A percentile compares a stretch with the other conserved stretches of the same genome.
Conservation (phyloP, 2,329 filamentous ascomycete species). For the Sphaerostilbella broomeana region DNA sequence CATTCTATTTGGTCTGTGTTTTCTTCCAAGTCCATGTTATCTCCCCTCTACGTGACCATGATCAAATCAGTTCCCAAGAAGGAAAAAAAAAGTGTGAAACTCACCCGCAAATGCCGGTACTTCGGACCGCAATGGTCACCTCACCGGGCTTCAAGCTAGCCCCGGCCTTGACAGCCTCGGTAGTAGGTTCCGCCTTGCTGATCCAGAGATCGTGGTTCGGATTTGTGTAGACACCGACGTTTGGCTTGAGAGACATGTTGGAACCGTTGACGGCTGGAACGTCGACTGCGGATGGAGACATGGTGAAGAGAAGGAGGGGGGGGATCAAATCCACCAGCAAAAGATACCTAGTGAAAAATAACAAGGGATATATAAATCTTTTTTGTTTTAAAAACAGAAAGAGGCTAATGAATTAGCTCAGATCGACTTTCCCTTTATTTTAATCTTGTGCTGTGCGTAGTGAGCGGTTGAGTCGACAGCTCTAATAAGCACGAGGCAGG, state of each 20-base stretch:
- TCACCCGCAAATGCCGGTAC: constrained; percentile 92
- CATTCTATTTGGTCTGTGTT: background rate
- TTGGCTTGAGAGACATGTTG: constrained; percentile 52
- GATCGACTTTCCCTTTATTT: too few relatives aligned
- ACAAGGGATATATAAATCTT: too few relatives aligned
- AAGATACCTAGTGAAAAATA: too few relatives aligned
- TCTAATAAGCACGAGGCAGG: too few relatives aligned
- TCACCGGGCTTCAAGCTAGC: constrained; percentile 69
- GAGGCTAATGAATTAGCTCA: too few relatives aligned
- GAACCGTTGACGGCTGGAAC: constrained; percentile 18
- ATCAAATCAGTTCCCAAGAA: background rate
- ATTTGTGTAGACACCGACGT: constrained; percentile 96
- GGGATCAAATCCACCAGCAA: too few relatives aligned
- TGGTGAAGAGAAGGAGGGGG: too few relatives aligned
- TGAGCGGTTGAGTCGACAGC: too few relatives aligned
- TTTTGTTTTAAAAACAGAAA: too few relatives aligned
- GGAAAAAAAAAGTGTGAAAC: constrained; percentile 19
- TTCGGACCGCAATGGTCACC: constrained; percentile 83
- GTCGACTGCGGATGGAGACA: constrained; percentile 32
- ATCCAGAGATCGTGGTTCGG: constrained; percentile 89
- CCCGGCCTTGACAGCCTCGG: constrained; percentile 66
- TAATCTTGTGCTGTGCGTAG: too few relatives aligned
- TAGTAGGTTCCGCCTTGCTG: constrained; percentile 65
- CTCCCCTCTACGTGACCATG: background rate
- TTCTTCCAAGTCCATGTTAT: too few relatives aligned